A percentile compares a stretch with the other conserved stretches of the same genome.
phyloP scores from a whole-genome alignment of 1,284 basidiomycete genomes.

The Trichosporon sp. region DNA sequence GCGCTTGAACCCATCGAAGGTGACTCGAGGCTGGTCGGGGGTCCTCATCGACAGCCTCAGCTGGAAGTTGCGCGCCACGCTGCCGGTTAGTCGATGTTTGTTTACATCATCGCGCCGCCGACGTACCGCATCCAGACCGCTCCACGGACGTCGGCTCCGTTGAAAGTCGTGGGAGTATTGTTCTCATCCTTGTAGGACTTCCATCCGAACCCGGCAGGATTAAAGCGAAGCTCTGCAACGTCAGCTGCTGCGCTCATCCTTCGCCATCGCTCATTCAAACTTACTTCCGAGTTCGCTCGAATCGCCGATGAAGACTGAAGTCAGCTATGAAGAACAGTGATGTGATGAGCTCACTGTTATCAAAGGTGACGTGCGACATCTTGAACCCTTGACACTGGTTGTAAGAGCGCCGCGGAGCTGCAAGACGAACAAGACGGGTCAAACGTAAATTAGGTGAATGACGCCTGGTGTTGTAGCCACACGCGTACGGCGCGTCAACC shows the following conservation, averaged over 20 bases:
- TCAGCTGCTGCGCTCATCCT: neutral
- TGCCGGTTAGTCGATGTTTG: slow-evolving; percentile 23
- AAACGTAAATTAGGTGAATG: neutral
- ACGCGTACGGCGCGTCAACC: neutral
- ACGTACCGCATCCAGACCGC: slow-evolving; percentile 70
- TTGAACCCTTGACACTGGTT: neutral
- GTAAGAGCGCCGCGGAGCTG: neutral
- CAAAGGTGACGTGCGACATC: slow-evolving; percentile 46
- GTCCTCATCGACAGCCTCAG: slow-evolving; percentile 66
- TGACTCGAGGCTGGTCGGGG: slow-evolving; percentile 60
- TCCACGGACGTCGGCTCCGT: slow-evolving; percentile 73
- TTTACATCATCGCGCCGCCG: neutral
- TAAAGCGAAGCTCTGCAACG: slow-evolving; percentile 77
- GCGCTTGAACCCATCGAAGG: slow-evolving; percentile 90
- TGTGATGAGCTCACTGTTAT: slow-evolving; percentile 30
- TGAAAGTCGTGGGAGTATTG: slow-evolving; percentile 57
- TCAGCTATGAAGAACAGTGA: neutral
- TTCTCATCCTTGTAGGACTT: slow-evolving; percentile 60
- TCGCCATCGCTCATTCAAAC: slow-evolving; percentile 39
- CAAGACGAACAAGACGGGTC: neutral
- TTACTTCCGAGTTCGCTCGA: slow-evolving; percentile 72
- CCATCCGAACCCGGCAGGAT: slow-evolving; percentile 86
- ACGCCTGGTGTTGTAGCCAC: neutral
- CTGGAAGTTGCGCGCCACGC: slow-evolving; percentile 88
- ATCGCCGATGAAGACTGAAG: slow-evolving; percentile 65